These are phyloP conservation scores for Aspergillus ostianus DNA, from an alignment of 495 filamentous ascomycete genomes.

Conservation along the genomic window DNA sequence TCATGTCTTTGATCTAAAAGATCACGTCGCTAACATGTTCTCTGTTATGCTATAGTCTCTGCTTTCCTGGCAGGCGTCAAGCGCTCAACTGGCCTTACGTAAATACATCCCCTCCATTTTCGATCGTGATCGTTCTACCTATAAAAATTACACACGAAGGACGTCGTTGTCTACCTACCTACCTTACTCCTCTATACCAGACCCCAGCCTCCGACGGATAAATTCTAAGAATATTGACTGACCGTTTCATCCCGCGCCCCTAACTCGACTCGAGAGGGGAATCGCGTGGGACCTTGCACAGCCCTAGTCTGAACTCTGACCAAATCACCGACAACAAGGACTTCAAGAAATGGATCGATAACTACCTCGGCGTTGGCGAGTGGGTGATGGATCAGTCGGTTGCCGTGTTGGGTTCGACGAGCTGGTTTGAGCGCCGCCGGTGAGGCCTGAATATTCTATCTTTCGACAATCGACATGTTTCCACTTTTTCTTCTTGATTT, in stretches of 20 bases:
- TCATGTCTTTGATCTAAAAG: too few species aligned
- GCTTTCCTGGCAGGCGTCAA: slow-evolving; percentile 95
- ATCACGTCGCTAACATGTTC: slow-evolving; percentile 10
- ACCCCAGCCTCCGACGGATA: too few species aligned
- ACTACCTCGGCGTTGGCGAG: slow-evolving; percentile 92
- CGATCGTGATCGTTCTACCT: not conserved
- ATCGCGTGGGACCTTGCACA: slow-evolving; percentile 44
- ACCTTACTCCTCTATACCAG: too few species aligned
- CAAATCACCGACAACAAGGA: slow-evolving; percentile 82
- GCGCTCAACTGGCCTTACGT: slow-evolving; percentile 96
- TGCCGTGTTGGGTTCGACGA: slow-evolving; percentile 79
- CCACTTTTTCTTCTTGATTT: not conserved
- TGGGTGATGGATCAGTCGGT: slow-evolving; percentile 98
- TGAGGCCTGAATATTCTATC: slow-evolving; percentile 37
- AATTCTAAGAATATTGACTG: slow-evolving; percentile 21
- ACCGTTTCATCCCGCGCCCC: slow-evolving; percentile 35
- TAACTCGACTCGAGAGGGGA: slow-evolving; percentile 24
- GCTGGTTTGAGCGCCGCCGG: slow-evolving; percentile 85
- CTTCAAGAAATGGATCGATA: slow-evolving; percentile 86
- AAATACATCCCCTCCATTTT: slow-evolving; percentile 46
- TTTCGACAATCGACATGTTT: not conserved
- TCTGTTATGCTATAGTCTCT: slow-evolving; percentile 59
- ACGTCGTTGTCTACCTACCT: not conserved
- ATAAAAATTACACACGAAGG: not conserved
- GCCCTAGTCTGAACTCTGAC: slow-evolving; percentile 84